Conservation (phyloP, 495 filamentous ascomycete species). For the Talaromyces stipitatus region DNA sequence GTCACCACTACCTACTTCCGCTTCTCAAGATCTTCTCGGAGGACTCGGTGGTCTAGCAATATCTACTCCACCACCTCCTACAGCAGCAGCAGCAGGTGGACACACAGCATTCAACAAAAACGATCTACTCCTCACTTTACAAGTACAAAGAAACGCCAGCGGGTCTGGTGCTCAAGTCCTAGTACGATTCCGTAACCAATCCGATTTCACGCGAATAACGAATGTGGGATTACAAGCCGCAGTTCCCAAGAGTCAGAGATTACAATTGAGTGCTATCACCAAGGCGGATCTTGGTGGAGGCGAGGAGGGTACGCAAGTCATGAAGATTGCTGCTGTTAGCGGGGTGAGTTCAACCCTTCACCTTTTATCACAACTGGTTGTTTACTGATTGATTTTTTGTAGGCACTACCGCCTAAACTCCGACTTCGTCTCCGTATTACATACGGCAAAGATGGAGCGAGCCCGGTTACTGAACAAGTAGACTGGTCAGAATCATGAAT, state of each 20-base stretch:
- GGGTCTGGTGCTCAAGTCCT: conserved; percentile 64
- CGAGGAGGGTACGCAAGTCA: conserved; percentile 76
- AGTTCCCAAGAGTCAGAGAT: conserved; percentile 88
- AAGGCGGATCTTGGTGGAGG: conserved; percentile 66
- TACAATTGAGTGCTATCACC: conserved; percentile 83
- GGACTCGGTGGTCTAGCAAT: conserved; percentile 34
- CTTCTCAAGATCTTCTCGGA: conserved; percentile 42
- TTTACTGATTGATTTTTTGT: conserved; percentile 15
- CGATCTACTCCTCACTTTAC: conserved; percentile 68
- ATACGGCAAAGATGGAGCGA: conserved; percentile 61
- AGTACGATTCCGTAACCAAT: conserved; percentile 74
- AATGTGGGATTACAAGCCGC: conserved; percentile 82
- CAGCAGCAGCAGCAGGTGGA: conserved; percentile 17
- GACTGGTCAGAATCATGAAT: conserved; percentile 79
- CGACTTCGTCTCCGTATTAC: conserved; percentile 79
- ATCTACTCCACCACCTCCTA: conserved; percentile 29
- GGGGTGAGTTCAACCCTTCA: conserved; percentile 59
- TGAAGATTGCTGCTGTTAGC: conserved; percentile 75
- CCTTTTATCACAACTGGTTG: too few relatives aligned
- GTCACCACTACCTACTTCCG: conserved; percentile 19
- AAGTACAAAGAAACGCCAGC: conserved; percentile 70
- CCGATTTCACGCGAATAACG: conserved; percentile 54
- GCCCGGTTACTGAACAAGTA: conserved; percentile 78
- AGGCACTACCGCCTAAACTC: conserved; percentile 61
- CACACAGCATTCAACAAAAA: conserved; percentile 81